phyloP scores from a whole-genome alignment of 805 yeast species.

The Saccharomycopsis selenospora region DNA sequence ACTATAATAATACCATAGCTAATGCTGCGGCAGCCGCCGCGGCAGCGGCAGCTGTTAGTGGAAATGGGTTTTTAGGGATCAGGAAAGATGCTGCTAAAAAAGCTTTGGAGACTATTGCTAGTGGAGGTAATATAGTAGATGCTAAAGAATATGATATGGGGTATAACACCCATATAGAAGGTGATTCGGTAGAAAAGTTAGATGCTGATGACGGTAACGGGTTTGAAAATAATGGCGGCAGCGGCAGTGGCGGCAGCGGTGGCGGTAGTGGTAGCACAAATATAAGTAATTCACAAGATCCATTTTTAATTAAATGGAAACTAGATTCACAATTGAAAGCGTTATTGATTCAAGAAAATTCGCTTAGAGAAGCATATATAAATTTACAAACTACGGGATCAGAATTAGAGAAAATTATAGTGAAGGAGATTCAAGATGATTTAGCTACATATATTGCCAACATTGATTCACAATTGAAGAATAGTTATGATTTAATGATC shows the following conservation, averaged over 20 bases:
- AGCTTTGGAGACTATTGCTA: background rate
- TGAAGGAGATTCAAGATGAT: slow-evolving; percentile 52
- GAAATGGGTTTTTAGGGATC: background rate
- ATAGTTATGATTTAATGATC: slow-evolving; percentile 35
- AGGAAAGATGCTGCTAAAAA: background rate
- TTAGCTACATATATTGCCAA: slow-evolving; percentile 44
- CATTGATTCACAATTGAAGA: slow-evolving; percentile 42
- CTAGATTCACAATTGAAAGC: slow-evolving; percentile 59
- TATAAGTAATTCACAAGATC: slow-evolving; percentile 43
- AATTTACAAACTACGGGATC: slow-evolving; percentile 61
- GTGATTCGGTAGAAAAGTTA: background rate
- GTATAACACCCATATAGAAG: background rate
- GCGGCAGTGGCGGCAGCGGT: background rate
- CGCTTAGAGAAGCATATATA: slow-evolving; percentile 55
- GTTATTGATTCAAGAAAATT: slow-evolving; percentile 57
- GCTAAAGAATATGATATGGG: slow-evolving; percentile 1
- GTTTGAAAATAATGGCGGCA: slow-evolving; percentile 20
- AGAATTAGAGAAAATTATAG: slow-evolving; percentile 57
- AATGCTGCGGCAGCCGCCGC: background rate
- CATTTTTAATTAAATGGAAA: slow-evolving; percentile 53
- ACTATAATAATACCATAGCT: background rate
- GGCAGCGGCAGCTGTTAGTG: slow-evolving; percentile 1
- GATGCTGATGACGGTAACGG: slow-evolving; percentile 24
- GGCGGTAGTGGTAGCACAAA: slow-evolving; percentile 28
- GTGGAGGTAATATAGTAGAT: background rate